Percentiles rank a stretch among this genome's conserved stretches.
Evolutionary conservation across 305 asterid species (phyloP).

Genomic region (Withania somnifera): DNA sequence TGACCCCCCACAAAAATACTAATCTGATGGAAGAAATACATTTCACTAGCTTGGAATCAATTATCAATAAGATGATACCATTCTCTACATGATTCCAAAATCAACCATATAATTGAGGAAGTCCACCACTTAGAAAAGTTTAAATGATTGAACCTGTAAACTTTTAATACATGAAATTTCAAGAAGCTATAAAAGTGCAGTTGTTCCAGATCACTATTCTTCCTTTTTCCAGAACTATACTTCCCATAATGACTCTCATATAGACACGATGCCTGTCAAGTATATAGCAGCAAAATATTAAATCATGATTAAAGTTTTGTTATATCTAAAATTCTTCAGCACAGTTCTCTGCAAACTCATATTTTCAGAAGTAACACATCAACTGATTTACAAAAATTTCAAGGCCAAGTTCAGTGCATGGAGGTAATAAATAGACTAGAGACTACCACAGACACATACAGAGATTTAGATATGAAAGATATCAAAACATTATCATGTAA

Average conservation of each 20-base stretch:
- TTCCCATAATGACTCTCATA: background rate
- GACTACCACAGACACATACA: background rate
- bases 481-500: background rate
- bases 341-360: background rate
- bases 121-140: background rate
- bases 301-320: background rate
- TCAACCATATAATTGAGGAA: background rate
- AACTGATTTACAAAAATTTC: background rate
- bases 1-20: background rate
- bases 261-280: background rate
- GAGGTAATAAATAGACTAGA: background rate
- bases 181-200: background rate
- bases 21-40: background rate
- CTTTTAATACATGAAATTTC: background rate
- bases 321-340: background rate
- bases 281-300: background rate
- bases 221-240: background rate
- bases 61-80: background rate
- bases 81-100: background rate
- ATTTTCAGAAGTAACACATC: background rate
- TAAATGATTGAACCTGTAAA: background rate
- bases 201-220: background rate
- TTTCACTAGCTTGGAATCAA: background rate
- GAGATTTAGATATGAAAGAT: background rate
- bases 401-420: background rate